Evolutionary conservation across 106 monocot species (phyloP).

Genomic region (Dactylorhiza incarnata): DNA sequence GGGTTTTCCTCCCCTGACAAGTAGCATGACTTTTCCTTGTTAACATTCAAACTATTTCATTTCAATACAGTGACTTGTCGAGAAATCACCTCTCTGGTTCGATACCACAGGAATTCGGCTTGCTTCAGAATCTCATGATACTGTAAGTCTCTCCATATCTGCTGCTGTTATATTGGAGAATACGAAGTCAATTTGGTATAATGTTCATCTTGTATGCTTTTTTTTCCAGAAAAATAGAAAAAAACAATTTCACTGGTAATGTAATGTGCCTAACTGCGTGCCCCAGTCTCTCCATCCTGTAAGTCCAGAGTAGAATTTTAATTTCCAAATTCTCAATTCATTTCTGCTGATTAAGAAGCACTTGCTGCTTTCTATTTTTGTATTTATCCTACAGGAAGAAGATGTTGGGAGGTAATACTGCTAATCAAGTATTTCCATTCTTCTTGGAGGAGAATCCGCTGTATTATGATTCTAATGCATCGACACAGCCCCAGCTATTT

Average conservation of each 20-base stretch:
- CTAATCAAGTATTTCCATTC: too few species aligned
- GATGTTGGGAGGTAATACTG: too few species aligned
- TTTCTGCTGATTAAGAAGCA: too few species aligned
- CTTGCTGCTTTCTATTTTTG: too few species aligned
- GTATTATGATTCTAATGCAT: too few species aligned
- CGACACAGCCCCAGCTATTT: too few species aligned
- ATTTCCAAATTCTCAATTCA: background rate
- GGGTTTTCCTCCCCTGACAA: too few species aligned
- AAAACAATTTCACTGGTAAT: constrained; percentile 77
- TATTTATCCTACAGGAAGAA: too few species aligned
- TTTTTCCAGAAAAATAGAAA: constrained; percentile 47
- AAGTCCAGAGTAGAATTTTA: constrained; percentile 17
- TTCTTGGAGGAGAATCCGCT: too few species aligned
- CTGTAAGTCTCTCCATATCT: constrained; percentile 34
- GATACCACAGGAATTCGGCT: constrained; percentile 75
- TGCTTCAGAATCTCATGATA: constrained; percentile 67
- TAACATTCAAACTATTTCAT: background rate
- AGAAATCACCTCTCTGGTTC: constrained; percentile 54
- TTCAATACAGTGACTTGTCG: constrained; percentile 61
- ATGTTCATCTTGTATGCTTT: background rate
- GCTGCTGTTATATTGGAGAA: background rate
- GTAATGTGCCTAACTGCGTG: constrained; percentile 54
- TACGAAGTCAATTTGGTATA: background rate
- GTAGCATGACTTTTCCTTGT: too few species aligned
- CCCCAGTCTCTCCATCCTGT: constrained; percentile 72